Conservation (phyloP, 192 early-diverging fungal genomes). For the Coemansia sp. region DNA sequence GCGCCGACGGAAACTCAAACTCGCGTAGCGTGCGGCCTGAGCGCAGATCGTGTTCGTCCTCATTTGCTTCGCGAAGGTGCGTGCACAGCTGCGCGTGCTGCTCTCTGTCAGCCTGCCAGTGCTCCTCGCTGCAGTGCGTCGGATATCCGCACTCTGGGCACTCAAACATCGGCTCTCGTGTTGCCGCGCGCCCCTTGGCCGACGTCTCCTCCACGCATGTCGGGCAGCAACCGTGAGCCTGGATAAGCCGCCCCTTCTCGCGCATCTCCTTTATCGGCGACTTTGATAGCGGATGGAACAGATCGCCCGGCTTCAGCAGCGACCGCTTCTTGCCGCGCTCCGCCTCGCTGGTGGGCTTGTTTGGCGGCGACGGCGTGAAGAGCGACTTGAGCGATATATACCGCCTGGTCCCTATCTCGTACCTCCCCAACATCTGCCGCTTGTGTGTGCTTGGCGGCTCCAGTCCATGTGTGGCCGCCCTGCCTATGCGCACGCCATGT, state of each 20-base stretch:
- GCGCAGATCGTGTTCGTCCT: conserved; percentile 79
- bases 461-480: neutral
- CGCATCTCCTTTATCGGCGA: conserved; percentile 70
- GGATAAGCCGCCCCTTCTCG: conserved; percentile 63
- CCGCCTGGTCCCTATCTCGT: neutral
- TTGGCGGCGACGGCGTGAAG: conserved; percentile 43
- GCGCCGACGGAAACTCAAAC: conserved; percentile 74
- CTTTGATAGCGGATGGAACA: conserved; percentile 71
- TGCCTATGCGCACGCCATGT: neutral
- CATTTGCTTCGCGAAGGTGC: conserved; percentile 67
- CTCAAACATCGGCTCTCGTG: conserved; percentile 60
- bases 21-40: conserved; percentile 72
- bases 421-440: neutral
- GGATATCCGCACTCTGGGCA: conserved; percentile 80
- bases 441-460: neutral
- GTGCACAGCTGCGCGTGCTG: conserved; percentile 62
- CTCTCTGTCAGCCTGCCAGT: conserved; percentile 62
- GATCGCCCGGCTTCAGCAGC: conserved; percentile 51
- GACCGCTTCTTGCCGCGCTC: conserved; percentile 19
- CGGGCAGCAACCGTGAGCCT: conserved; percentile 65
- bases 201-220: conserved; percentile 62
- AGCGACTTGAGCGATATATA: conserved; percentile 51
- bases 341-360: conserved; percentile 4
- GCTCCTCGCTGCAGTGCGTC: conserved; percentile 72
- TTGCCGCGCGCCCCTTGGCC: conserved; percentile 36